Conservation (phyloP, 1,139 yeast species). For the Magnusiomyces fungicola region DNA sequence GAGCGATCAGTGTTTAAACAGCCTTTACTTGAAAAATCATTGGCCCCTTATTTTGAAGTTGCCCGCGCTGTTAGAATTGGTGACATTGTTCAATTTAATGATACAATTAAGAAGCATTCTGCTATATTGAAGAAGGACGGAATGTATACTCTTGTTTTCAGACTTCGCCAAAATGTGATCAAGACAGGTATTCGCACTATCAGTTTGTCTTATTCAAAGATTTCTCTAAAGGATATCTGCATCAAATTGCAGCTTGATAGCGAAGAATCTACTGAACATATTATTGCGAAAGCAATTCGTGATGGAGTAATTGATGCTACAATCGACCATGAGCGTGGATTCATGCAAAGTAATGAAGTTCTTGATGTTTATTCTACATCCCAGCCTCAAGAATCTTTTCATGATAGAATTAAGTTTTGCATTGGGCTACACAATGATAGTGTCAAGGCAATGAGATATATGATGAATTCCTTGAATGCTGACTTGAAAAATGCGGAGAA, state of each 20-base stretch:
- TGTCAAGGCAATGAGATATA: conserved; percentile 93
- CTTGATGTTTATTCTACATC: conserved; percentile 81
- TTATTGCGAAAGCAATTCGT: conserved; percentile 91
- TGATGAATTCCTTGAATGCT: conserved; percentile 44
- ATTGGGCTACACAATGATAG: conserved; percentile 85
- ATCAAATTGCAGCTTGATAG: conserved; percentile 85
- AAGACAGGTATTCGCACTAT: conserved; percentile 96
- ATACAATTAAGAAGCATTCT: conserved; percentile 63
- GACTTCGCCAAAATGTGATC: conserved; percentile 94
- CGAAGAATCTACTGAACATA: conserved; percentile 94
- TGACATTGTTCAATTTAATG: conserved; percentile 73
- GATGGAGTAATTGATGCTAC: conserved; percentile 97
- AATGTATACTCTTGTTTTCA: conserved; percentile 73
- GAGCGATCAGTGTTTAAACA: conserved; percentile 76
- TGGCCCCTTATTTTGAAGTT: conserved; percentile 77
- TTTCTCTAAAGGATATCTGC: conserved; percentile 85
- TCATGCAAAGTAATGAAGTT: conserved; percentile 83
- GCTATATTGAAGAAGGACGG: conserved; percentile 63
- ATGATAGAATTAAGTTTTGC: conserved; percentile 90
- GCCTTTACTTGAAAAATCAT: conserved; percentile 47
- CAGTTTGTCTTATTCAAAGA: conserved; percentile 83
- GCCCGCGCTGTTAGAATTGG: conserved; percentile 92
- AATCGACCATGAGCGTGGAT: conserved; percentile 85
- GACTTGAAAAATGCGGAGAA: conserved; percentile 50
- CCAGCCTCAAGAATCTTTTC: conserved; percentile 81